phyloP scores from a whole-genome alignment of 75 land plant species.

The Pinus taeda region DNA sequence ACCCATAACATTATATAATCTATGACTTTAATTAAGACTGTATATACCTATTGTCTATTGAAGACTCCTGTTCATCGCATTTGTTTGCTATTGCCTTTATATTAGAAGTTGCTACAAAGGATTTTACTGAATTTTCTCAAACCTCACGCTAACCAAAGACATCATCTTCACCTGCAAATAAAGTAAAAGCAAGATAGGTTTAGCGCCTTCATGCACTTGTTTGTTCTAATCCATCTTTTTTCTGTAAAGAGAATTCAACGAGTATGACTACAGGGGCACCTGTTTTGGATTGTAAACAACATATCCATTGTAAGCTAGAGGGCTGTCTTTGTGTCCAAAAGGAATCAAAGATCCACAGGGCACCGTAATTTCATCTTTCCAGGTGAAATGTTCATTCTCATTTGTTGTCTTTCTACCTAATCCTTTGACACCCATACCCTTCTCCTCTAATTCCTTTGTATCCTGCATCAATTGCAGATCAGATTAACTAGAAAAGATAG shows the following conservation, averaged over 20 bases:
- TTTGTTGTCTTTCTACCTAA: constrained; percentile 62
- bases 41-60: too few relatives aligned
- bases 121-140: not conserved
- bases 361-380: constrained; percentile 68
- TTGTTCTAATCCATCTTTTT: not conserved
- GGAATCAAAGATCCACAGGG: constrained; percentile 62
- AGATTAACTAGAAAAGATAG: too few relatives aligned
- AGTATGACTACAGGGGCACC: constrained; percentile 18
- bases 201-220: not conserved
- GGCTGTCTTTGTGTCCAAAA: constrained; percentile 46
- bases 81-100: too few relatives aligned
- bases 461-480: too few relatives aligned
- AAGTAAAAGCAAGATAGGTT: not conserved
- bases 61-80: too few relatives aligned
- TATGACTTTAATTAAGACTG: too few relatives aligned
- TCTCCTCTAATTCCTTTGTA: too few relatives aligned
- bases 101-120: too few relatives aligned
- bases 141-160: not conserved
- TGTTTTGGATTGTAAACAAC: constrained; percentile 76
- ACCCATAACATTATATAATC: too few relatives aligned
- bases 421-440: constrained; percentile 50
- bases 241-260: not conserved
- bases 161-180: not conserved
- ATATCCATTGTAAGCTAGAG: constrained; percentile 75
- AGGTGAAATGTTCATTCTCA: constrained; percentile 51